Percentiles rank a stretch among this genome's conserved stretches.
These are phyloP conservation scores for Dactylellina sp. DNA, from an alignment of 2,329 filamentous ascomycete genomes.

Conservation along the genomic window DNA sequence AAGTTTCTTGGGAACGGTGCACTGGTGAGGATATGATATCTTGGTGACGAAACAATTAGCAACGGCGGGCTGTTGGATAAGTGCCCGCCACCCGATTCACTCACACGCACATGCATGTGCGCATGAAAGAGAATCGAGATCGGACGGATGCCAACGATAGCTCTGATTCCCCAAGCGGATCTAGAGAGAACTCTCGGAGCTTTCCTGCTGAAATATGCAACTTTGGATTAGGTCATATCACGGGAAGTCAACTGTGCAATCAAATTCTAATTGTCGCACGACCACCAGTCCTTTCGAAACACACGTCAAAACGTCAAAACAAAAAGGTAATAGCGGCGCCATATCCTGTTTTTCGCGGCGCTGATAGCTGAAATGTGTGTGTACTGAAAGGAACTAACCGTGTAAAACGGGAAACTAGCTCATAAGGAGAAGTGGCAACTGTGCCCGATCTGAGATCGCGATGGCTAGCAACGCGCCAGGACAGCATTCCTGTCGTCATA, in stretches of 20 bases:
- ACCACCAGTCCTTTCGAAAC: neutral
- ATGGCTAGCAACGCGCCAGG: constrained; percentile 7
- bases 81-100: constrained; percentile 36
- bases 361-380: neutral
- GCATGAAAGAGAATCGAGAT: constrained; percentile 4
- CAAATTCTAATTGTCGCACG: neutral
- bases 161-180: neutral
- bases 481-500: constrained; percentile 40
- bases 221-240: constrained; percentile 25
- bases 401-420: neutral
- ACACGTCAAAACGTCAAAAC: neutral
- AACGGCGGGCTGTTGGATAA: neutral
- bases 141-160: neutral
- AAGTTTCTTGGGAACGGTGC: no score
- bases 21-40: constrained; percentile 41
- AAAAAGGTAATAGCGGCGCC: neutral
- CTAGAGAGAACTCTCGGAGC: neutral
- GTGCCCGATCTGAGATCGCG: constrained; percentile 3
- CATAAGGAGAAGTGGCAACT: neutral
- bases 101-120: neutral
- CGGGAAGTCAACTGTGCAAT: neutral
- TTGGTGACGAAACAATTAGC: constrained; percentile 43
- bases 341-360: neutral
- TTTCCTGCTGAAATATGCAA: constrained; percentile 10
- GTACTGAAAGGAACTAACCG: no score